Conservation (phyloP, 805 yeast species). For the Saccharomycopsis malanga region DNA sequence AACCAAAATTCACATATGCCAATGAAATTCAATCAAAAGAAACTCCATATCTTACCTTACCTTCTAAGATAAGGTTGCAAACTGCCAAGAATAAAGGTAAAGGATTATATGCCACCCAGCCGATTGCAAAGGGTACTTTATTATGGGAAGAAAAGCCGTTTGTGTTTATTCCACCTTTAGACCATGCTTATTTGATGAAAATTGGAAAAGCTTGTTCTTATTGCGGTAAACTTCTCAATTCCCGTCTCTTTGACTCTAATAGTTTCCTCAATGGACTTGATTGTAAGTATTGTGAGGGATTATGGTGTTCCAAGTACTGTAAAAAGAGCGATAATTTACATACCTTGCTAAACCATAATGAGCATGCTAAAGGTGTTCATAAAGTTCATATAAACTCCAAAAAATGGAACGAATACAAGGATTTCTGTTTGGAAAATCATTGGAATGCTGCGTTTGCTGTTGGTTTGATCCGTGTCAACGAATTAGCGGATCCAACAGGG, state of each 20-base stretch:
- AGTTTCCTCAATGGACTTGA: slow-evolving; percentile 42
- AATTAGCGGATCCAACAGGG: slow-evolving; percentile 37
- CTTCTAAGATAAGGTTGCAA: slow-evolving; percentile 37
- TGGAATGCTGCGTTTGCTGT: slow-evolving; percentile 66
- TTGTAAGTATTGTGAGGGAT: slow-evolving; percentile 55
- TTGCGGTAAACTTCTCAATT: slow-evolving; percentile 53
- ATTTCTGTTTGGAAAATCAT: slow-evolving; percentile 54
- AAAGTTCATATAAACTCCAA: slow-evolving; percentile 35
- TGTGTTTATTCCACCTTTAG: slow-evolving; percentile 59
- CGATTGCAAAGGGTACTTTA: slow-evolving; percentile 42
- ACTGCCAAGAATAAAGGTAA: slow-evolving; percentile 52
- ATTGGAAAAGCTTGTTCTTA: slow-evolving; percentile 62
- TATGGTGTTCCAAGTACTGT: slow-evolving; percentile 68
- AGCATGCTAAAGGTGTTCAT: slow-evolving; percentile 28
- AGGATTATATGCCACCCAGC: slow-evolving; percentile 47
- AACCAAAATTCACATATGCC: slow-evolving; percentile 42
- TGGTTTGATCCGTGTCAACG: slow-evolving; percentile 47
- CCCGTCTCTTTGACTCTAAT: slow-evolving; percentile 22
- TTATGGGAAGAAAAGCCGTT: slow-evolving; percentile 63
- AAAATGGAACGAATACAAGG: slow-evolving; percentile 50
- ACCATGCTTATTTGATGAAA: slow-evolving; percentile 50
- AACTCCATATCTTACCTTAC: slow-evolving; percentile 37
- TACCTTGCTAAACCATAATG: slow-evolving; percentile 48
- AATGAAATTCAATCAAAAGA: slow-evolving; percentile 44
- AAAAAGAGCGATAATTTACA: slow-evolving; percentile 50